phyloP scores from a whole-genome alignment of 805 yeast species.

The Candida broadrunensis region DNA sequence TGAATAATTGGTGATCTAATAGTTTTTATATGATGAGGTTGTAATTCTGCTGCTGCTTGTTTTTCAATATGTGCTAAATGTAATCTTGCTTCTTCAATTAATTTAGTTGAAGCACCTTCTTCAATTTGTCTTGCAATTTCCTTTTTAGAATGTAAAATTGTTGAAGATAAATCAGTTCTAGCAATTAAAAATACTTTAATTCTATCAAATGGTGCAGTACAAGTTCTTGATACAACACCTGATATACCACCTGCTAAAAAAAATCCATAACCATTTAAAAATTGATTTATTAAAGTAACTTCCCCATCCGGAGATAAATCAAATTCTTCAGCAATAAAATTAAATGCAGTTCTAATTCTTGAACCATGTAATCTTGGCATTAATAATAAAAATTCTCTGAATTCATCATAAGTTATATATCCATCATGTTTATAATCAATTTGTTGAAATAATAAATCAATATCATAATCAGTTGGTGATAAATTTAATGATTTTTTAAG shows the following conservation, averaged over 20 bases:
- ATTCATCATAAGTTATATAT: constrained; percentile 76
- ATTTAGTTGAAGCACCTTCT: constrained; percentile 31
- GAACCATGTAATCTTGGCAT: constrained; percentile 82
- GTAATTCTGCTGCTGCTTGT: constrained; percentile 27
- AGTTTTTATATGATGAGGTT: constrained; percentile 35
- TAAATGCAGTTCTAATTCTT: constrained; percentile 75
- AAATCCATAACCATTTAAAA: constrained; percentile 81
- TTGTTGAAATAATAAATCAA: constrained; percentile 54
- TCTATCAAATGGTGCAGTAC: constrained; percentile 96
- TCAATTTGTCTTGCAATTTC: constrained; percentile 36
- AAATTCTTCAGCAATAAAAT: constrained; percentile 71
- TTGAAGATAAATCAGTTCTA: constrained; percentile 75
- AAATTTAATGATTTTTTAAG: constrained; percentile 52
- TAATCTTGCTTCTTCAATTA: constrained; percentile 31
- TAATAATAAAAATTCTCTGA: constrained; percentile 76
- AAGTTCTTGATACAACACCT: constrained; percentile 93
- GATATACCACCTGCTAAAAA: constrained; percentile 94
- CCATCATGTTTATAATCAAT: constrained; percentile 60
- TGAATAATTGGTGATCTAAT: constrained; percentile 73
- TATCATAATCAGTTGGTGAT: constrained; percentile 48
- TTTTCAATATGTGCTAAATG: constrained; percentile 23
- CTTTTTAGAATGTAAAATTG: constrained; percentile 56
- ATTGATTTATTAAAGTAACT: constrained; percentile 76
- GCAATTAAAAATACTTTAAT: constrained; percentile 93
- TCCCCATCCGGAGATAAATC: constrained; percentile 91